phyloP scores from a whole-genome alignment of 176 grass and related monocot species.

The Elymus sibiricus region DNA sequence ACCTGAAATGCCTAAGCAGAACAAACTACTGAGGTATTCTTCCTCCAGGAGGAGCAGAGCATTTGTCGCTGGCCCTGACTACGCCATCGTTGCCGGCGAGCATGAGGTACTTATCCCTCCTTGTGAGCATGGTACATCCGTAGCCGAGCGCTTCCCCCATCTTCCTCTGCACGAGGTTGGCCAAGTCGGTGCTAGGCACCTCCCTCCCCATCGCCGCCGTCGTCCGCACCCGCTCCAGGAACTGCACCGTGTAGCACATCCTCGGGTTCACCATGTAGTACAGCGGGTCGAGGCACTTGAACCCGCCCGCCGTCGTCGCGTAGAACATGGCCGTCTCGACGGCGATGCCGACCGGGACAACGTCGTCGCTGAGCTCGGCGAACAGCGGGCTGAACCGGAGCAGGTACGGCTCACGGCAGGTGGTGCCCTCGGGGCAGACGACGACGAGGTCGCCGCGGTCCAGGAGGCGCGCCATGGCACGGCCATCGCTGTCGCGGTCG shows the following conservation, averaged over 20 bases:
- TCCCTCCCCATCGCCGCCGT: not conserved
- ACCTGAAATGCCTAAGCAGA: not conserved
- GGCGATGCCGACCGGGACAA: slow-evolving; percentile 58
- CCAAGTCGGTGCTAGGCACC: slow-evolving; percentile 34
- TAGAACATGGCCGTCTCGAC: slow-evolving; percentile 67
- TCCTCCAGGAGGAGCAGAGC: not conserved
- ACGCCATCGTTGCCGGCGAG: slow-evolving; percentile 72
- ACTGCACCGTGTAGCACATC: slow-evolving; percentile 56
- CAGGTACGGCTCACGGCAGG: slow-evolving; percentile 69
- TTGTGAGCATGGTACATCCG: slow-evolving; percentile 59
- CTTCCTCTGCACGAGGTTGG: slow-evolving; percentile 59
- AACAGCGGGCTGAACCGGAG: slow-evolving; percentile 81
- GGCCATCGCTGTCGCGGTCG: slow-evolving; percentile 33
- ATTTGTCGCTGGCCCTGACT: slow-evolving; percentile 5
- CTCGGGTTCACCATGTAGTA: slow-evolving; percentile 64
- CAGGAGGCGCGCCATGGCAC: slow-evolving; percentile 38
- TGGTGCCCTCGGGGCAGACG: slow-evolving; percentile 76
- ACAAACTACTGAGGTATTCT: not conserved
- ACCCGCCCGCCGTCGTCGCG: slow-evolving; percentile 58
- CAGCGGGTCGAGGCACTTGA: slow-evolving; percentile 72
- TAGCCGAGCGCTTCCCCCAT: slow-evolving; percentile 65
- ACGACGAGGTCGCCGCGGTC: slow-evolving; percentile 47
- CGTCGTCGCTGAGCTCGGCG: slow-evolving; percentile 56
- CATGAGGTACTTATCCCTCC: slow-evolving; percentile 86
- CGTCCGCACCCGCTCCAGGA: slow-evolving; percentile 46